phyloP scores from a whole-genome alignment of 768 basidiomycete species.

The Lenzites betulinus region DNA sequence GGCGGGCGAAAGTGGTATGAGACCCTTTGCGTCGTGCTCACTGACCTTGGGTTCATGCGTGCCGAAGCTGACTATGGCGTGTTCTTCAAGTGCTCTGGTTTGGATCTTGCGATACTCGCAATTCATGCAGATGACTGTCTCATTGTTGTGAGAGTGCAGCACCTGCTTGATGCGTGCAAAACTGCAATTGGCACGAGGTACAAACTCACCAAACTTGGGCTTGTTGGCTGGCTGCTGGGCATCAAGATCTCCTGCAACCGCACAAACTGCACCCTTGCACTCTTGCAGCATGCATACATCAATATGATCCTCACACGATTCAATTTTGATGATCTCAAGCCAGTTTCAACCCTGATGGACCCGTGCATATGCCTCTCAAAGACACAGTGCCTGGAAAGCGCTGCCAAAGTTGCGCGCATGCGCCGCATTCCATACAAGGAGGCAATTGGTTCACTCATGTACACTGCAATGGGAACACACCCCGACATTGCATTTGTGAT shows the following conservation, averaged over 20 bases:
- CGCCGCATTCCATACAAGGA: too few species aligned
- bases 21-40: slow-evolving; percentile 7
- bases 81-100: background rate
- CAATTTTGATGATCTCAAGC: slow-evolving; percentile 29
- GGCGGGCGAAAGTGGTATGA: slow-evolving; percentile 34
- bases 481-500: too few species aligned
- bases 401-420: too few species aligned
- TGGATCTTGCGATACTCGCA: background rate
- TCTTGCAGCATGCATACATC: slow-evolving; percentile 36
- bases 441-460: too few species aligned
- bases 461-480: too few species aligned
- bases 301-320: slow-evolving; percentile 33
- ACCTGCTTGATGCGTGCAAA: background rate
- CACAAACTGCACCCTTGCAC: slow-evolving; percentile 18
- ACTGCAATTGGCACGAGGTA: background rate
- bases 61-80: slow-evolving; percentile 1
- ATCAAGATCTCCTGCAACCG: slow-evolving; percentile 25
- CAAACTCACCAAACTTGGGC: background rate
- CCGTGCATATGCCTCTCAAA: too few species aligned
- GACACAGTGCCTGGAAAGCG: too few species aligned
- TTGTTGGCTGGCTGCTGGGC: slow-evolving; percentile 22
- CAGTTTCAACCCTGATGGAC: slow-evolving; percentile 37
- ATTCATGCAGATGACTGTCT: background rate
- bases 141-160: background rate
- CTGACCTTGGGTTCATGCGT: slow-evolving; percentile 2